Base-by-base conservation (phyloP, 805 yeast species). In the Scheffersomyces amazonensis region DNA sequence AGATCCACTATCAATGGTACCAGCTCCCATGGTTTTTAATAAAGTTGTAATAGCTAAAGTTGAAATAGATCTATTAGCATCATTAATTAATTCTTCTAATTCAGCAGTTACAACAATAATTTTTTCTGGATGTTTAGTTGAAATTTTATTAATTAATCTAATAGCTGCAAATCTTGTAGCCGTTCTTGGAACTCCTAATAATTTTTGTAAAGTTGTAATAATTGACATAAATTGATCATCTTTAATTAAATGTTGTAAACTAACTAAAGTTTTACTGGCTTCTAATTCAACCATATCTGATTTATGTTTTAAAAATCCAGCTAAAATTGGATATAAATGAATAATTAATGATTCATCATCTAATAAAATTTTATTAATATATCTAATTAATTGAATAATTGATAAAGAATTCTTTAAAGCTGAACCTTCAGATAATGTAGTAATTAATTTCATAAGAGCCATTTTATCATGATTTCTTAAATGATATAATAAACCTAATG, bases 21-120 rank as follows among this genome's bases (percentile, higher is more conserved):
- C 72, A 44, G 87, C 83, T 47, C 90, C 89, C 58, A 97, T 96
- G 2, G 98, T 91, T 68, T 91, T 93, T 62, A 93, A 78, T 56
- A 93, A 73, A 2, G 98, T 91, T 23, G 98, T 93, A 59, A 93
- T 93, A 19, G 99, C 97, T 64, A 88, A 91, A 12, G 99, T 93
- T 11, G 98, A 91, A 48, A 93, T 81, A 23, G 96, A 83, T 66
- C 96, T 81, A 67, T 87, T 89, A 18, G 90, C 60, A 62, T 91
- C 98, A 57, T 83, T 83, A 53, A 93, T 87, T 59, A 93, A 75
- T 22, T 80, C 69, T 66, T 93, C 98, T 55, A 93, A 76, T 60
- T 90, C 97, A 35, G 75, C 69, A 57, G 88, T 93, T 61, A 95
- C 88, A 32, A 78, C 76, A 46, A 85, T 80, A 36, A 84, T 76